These are phyloP conservation scores for Arctium minus DNA, from an alignment of 129 eudicot genomes.

Conservation along the genomic window DNA sequence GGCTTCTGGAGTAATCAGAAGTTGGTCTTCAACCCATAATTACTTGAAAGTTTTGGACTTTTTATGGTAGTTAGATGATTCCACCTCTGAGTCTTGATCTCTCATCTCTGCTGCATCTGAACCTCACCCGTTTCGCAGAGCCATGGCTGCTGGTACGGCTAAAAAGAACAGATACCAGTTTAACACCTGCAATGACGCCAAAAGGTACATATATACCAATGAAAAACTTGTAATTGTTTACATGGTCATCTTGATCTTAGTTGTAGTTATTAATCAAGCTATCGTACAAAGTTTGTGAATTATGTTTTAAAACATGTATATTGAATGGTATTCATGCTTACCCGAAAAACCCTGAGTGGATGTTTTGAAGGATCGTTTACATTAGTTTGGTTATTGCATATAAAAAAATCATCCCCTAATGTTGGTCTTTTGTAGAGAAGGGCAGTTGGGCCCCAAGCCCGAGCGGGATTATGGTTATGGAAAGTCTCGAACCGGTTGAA, in stretches of 20 bases:
- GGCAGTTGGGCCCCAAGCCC: no score
- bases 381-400: not conserved
- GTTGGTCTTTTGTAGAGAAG: not conserved
- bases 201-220: not conserved
- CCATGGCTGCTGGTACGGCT: not conserved
- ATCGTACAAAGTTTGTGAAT: not conserved
- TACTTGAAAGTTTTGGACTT: not conserved
- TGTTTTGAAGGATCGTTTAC: no score
- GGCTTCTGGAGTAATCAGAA: slow-evolving; percentile 51
- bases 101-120: not conserved
- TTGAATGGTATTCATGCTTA: not conserved
- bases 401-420: not conserved
- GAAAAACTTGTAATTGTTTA: not conserved
- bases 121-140: not conserved
- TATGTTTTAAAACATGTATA: not conserved
- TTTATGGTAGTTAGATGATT: no score
- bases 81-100: no score
- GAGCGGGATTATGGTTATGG: no score
- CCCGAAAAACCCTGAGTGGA: no score
- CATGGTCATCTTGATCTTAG: not conserved
- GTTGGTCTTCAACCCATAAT: not conserved
- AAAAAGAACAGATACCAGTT: not conserved
- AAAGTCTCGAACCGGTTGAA: no score
- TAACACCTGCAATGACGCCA: slow-evolving; percentile 5
- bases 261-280: not conserved